Conservation (phyloP, 768 basidiomycete species). For the Calocera cornea region DNA sequence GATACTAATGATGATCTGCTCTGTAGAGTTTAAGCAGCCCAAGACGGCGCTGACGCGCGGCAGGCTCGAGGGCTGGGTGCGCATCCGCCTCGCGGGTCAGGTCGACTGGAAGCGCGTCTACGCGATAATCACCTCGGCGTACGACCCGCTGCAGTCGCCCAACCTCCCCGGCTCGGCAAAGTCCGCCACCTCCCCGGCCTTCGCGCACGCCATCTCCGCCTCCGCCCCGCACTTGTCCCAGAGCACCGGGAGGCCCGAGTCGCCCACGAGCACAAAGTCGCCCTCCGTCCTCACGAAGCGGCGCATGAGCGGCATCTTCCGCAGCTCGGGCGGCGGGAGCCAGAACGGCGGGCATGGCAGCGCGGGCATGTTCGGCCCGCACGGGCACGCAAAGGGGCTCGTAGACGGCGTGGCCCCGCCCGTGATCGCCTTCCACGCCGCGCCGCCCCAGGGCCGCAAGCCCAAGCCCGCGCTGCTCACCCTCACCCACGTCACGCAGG, state of each 20-base stretch:
- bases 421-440: conserved; percentile 41
- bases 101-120: conserved; percentile 92
- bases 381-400: not conserved
- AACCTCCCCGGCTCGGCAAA: not conserved
- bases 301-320: conserved; percentile 10
- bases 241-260: not conserved
- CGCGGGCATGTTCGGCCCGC: not conserved
- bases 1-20: conserved; percentile 17
- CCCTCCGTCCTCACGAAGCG: conserved; percentile 18
- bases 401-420: conserved; percentile 19
- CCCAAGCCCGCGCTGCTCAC: conserved; percentile 59
- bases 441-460: conserved; percentile 56
- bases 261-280: conserved; percentile 6
- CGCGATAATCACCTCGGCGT: conserved; percentile 53
- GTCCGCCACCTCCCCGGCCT: not conserved
- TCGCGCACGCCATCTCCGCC: not conserved
- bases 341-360: not conserved
- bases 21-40: conserved; percentile 31
- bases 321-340: not conserved
- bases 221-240: not conserved
- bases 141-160: conserved; percentile 7
- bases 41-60: conserved; percentile 54
- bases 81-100: conserved; percentile 85
- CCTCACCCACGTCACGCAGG: conserved; percentile 58
- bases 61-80: conserved; percentile 81